Evolutionary conservation across 208 protist species (phyloP).

Genomic region (Entamoeba moshkovskii): DNA sequence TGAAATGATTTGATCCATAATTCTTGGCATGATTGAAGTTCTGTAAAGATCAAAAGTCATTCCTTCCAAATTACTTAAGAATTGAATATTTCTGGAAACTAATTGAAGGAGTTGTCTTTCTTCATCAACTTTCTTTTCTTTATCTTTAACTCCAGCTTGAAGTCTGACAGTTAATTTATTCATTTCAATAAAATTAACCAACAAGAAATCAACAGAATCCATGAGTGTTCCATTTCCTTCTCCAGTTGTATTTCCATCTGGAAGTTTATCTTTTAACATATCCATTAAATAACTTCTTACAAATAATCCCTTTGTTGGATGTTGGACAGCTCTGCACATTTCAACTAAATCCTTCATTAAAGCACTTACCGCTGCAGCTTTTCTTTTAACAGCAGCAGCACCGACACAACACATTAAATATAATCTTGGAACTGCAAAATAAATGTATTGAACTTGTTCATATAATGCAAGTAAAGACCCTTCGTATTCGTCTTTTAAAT

Average conservation of each 20-base stretch:
- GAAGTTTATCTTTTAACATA: slow-evolving; percentile 19
- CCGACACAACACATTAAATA: slow-evolving; percentile 21
- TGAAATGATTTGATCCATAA: not conserved
- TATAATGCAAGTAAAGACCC: slow-evolving; percentile 4
- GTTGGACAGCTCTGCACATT: slow-evolving; percentile 30
- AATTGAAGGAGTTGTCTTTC: not conserved
- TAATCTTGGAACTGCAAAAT: slow-evolving; percentile 9
- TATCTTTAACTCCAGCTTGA: not conserved
- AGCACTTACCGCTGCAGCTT: not conserved
- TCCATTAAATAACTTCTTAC: slow-evolving; percentile 20
- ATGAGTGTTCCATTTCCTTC: not conserved
- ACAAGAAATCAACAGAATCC: not conserved
- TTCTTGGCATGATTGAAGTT: not conserved
- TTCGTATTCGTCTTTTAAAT: not conserved
- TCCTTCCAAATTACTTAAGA: not conserved
- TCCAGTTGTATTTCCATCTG: not conserved
- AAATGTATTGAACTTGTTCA: not conserved
- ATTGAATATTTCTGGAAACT: not conserved
- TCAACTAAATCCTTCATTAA: slow-evolving; percentile 28
- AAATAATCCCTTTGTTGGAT: slow-evolving; percentile 28
- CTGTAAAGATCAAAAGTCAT: not conserved
- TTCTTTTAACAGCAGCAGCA: not conserved
- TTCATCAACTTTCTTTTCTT: too few species aligned
- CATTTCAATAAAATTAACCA: slow-evolving; percentile 3
- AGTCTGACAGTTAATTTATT: not conserved